Evolutionary conservation across 371 early-diverging fungal genomes (phyloP).

Genomic region (Lichtheimia ornata): DNA sequence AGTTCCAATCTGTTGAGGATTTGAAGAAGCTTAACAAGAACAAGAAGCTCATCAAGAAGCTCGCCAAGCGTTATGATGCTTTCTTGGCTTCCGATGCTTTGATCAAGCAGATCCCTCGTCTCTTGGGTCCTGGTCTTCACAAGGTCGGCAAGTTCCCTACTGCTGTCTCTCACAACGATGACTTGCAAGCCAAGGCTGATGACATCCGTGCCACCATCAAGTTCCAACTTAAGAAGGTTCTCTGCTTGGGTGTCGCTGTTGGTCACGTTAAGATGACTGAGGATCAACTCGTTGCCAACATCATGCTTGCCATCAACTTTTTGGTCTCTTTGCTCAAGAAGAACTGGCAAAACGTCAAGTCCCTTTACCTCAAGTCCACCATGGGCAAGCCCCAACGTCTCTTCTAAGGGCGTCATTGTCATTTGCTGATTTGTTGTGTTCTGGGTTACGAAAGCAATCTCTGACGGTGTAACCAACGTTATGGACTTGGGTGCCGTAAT

Average conservation of each 20-base stretch:
- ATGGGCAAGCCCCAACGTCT: slow-evolving; percentile 95
- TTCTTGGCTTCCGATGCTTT: slow-evolving; percentile 97
- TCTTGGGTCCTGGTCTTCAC: slow-evolving; percentile 97
- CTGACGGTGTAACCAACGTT: slow-evolving; percentile 25
- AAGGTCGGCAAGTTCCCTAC: slow-evolving; percentile 99
- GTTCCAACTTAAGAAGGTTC: slow-evolving; percentile 99
- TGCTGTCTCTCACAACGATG: slow-evolving; percentile 92
- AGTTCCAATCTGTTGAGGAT: slow-evolving; percentile 96
- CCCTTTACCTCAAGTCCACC: slow-evolving; percentile 97
- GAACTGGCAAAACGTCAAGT: slow-evolving; percentile 99
- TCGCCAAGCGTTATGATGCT: slow-evolving; percentile 93
- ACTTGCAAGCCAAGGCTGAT: slow-evolving; percentile 89
- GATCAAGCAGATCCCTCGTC: slow-evolving; percentile 98
- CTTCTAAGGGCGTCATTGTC: slow-evolving; percentile 54
- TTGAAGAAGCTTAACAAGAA: slow-evolving; percentile 99
- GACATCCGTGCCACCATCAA: slow-evolving; percentile 98
- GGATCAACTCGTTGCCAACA: slow-evolving; percentile 95
- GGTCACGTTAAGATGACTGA: slow-evolving; percentile 97
- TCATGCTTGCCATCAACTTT: slow-evolving; percentile 98
- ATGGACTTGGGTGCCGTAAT: slow-evolving; percentile 20
- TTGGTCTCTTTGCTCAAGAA: slow-evolving; percentile 98
- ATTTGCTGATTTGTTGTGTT: slow-evolving; percentile 4
- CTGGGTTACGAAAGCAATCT: slow-evolving; percentile 6
- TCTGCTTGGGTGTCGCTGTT: slow-evolving; percentile 97
- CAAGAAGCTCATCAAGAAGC: slow-evolving; percentile 99